phyloP scores from a whole-genome alignment of 1,284 basidiomycete species.

The Neolentinus lepideus region DNA sequence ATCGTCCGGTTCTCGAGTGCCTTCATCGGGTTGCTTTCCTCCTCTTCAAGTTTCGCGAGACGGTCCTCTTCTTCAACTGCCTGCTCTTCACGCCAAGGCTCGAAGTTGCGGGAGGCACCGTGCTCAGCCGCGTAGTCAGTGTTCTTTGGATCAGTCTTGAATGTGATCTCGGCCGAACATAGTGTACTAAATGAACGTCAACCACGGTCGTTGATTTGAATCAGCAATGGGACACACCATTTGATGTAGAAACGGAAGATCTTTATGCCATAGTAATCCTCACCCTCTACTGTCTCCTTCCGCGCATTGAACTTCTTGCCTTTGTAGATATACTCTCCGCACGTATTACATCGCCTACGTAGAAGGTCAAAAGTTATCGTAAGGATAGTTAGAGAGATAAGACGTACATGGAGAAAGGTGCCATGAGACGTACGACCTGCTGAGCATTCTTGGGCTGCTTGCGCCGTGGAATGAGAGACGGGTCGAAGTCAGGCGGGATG shows the following conservation, averaged over 20 bases:
- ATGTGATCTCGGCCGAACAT: slow-evolving; percentile 97
- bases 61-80: slow-evolving; percentile 71
- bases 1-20: slow-evolving; percentile 87
- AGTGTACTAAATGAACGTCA: slow-evolving; percentile 52
- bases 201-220: slow-evolving; percentile 1
- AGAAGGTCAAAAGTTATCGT: slow-evolving; percentile 8
- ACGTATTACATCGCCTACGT: slow-evolving; percentile 81
- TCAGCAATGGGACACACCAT: slow-evolving; percentile 41
- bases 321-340: slow-evolving; percentile 97
- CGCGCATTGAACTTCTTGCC: slow-evolving; percentile 99
- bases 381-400: too few relatives aligned
- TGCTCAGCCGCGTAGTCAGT: slow-evolving; percentile 92
- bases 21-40: slow-evolving; percentile 96
- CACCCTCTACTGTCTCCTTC: slow-evolving; percentile 95
- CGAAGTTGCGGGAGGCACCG: slow-evolving; percentile 91
- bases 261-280: slow-evolving; percentile 98
- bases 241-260: slow-evolving; percentile 86
- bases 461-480: slow-evolving; percentile 88
- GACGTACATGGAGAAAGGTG: slow-evolving; percentile 93
- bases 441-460: slow-evolving; percentile 89
- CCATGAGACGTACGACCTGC: slow-evolving; percentile 97
- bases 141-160: slow-evolving; percentile 99
- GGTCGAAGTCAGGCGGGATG: slow-evolving; percentile 96
- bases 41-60: slow-evolving; percentile 74
- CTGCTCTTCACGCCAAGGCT: slow-evolving; percentile 82